A percentile compares a stretch with the other conserved stretches of the same genome.
Evolutionary conservation across 768 basidiomycete species (phyloP).

Genomic region (Cubamyces lactineus): DNA sequence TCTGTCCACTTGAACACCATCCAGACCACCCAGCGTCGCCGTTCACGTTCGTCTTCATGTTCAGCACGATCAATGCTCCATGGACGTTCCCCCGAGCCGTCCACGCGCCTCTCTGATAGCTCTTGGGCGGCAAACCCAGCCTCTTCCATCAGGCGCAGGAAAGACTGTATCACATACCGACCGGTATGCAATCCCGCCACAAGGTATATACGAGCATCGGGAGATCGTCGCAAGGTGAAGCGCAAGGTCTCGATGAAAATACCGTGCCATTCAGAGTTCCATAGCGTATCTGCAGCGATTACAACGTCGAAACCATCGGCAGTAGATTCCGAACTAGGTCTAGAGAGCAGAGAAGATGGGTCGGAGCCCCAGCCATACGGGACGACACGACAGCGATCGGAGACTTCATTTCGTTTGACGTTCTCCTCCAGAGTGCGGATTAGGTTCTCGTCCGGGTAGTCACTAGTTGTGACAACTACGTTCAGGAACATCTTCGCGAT

Average conservation of each 20-base stretch:
- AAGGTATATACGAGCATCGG: constrained; percentile 58
- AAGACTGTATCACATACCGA: constrained; percentile 68
- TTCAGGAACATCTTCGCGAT: constrained; percentile 54
- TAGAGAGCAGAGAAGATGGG: constrained; percentile 35
- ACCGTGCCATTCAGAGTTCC: constrained; percentile 66
- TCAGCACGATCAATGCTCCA: constrained; percentile 59
- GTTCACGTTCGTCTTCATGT: constrained; percentile 65
- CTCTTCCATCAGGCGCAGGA: constrained; percentile 45
- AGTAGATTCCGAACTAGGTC: constrained; percentile 15
- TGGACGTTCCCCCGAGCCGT: constrained; percentile 40
- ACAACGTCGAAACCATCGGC: constrained; percentile 58
- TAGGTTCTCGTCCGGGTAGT: constrained; percentile 71
- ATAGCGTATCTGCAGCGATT: constrained; percentile 76
- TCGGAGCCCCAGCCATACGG: constrained; percentile 72
- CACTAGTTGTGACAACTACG: constrained; percentile 55
- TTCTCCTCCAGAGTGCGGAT: constrained; percentile 63
- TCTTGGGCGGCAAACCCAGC: constrained; percentile 51
- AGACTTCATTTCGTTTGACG: constrained; percentile 52
- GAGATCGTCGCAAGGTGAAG: constrained; percentile 46
- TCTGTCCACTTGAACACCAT: constrained; percentile 39
- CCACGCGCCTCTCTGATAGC: constrained; percentile 52
- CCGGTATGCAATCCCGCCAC: constrained; percentile 80
- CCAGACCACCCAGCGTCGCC: constrained; percentile 75
- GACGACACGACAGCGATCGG: constrained; percentile 51
- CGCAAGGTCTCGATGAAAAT: constrained; percentile 57